Percentiles rank a stretch among this genome's conserved stretches.
phyloP scores from a whole-genome alignment of 192 early-diverging fungal species.

The Backusella australiensis region DNA sequence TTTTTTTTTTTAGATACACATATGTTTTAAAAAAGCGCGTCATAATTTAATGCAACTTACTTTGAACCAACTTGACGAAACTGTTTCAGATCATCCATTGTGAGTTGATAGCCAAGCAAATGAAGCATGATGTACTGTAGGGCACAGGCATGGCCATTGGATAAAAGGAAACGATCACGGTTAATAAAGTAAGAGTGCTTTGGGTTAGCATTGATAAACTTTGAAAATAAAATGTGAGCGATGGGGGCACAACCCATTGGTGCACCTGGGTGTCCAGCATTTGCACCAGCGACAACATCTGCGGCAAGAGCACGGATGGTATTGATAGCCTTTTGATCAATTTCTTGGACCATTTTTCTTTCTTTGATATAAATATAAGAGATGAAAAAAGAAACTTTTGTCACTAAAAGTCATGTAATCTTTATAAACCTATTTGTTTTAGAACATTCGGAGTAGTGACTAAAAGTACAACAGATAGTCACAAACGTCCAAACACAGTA shows the following conservation, averaged over 20 bases:
- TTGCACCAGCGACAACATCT: slow-evolving; percentile 84
- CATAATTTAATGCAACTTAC: slow-evolving; percentile 43
- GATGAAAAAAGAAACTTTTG: background rate
- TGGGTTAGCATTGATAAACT: slow-evolving; percentile 82
- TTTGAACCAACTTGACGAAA: slow-evolving; percentile 83
- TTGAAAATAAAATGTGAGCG: slow-evolving; percentile 87
- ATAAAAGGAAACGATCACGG: slow-evolving; percentile 96
- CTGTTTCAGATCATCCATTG: slow-evolving; percentile 86
- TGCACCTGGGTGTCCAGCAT: slow-evolving; percentile 95
- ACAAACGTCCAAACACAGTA: background rate
- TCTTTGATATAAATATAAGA: slow-evolving; percentile 9
- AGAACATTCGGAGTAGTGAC: background rate
- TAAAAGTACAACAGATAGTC: background rate
- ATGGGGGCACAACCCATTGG: slow-evolving; percentile 98
- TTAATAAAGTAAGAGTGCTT: slow-evolving; percentile 89
- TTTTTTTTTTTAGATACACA: background rate
- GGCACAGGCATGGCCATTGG: slow-evolving; percentile 94
- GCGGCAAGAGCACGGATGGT: slow-evolving; percentile 89
- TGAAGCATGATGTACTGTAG: slow-evolving; percentile 91
- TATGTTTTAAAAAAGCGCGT: background rate
- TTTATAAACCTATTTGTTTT: background rate
- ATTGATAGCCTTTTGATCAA: slow-evolving; percentile 70
- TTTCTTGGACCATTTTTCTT: slow-evolving; percentile 36
- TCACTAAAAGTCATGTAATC: background rate
- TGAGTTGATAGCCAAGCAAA: slow-evolving; percentile 82